Evolutionary conservation across 2,329 filamentous ascomycete species (phyloP), one percentile per base, ranked within the genome.

Genomic region (Talaromyces rugulosus): DNA sequence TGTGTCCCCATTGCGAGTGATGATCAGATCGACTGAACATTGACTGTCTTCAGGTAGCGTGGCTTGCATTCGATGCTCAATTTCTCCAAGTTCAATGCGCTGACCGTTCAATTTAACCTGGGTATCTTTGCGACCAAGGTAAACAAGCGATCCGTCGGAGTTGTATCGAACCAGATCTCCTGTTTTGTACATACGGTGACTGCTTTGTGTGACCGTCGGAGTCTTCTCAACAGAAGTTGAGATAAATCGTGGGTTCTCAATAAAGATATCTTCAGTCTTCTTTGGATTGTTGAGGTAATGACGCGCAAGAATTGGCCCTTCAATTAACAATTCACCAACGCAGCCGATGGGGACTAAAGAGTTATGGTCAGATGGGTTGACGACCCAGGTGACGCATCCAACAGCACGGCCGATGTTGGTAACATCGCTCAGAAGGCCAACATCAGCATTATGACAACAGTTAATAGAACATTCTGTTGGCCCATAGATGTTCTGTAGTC

Each of bases 231-330:
- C 42, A 2, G 56, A 18, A 27, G 23, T 18, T 4, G 12, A 30
- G 9, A 57, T 50, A 73, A 76, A 79, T 3, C 65, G 52, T 0
- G 77, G 77, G 59, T 76, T 68, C 11, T 76, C 64, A 23, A 78
- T 74, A 56, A 78, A 79, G 8, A 69, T 67, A 1, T 66, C 61
- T 0, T 69, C 69, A 0, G 77, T 79, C 63, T 76, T 77, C 14
- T 70, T 72, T 0, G 70, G 70, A 44, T 79, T 74, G 23, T 76
- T 74, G 9, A 82, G 63, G 56, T 83, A 83, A 1, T 80, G 81
- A 44, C 74, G 72, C 3, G 75, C 80, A 47, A 77, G 63, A 16
- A 74, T 66, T 31, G 69, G 62, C 0, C 77, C 75, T 63, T 82
- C 80, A 0, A 82, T 70, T 71, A 76, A 75, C 5, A 75, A 66